Conservation (phyloP, 2,329 filamentous ascomycete genomes). For the Ceratocystis cubensis region DNA sequence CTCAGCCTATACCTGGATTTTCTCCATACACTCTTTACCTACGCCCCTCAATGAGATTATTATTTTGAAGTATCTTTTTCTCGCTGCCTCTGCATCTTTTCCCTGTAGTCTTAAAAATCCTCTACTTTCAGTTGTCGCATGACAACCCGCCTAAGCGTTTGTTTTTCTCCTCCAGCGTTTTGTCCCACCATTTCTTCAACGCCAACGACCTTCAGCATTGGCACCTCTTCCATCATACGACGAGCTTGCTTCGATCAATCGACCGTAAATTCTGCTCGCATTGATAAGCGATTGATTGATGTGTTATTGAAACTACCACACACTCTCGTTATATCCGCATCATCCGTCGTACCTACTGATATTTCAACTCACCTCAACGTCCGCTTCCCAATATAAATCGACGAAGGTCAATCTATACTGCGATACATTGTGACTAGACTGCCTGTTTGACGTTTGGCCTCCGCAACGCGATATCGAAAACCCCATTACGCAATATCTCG, state of each 20-base stretch:
- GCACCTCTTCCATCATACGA: no score
- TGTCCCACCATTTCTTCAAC: background rate
- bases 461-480: no score
- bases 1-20: background rate
- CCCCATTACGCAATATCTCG: no score
- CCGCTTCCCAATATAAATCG: no score
- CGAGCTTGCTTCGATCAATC: background rate
- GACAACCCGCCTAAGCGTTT: slow-evolving; percentile 5
- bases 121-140: background rate
- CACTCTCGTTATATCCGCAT: background rate
- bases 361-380: background rate
- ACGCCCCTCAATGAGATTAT: background rate
- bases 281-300: background rate
- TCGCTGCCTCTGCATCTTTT: background rate
- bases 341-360: background rate
- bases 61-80: background rate
- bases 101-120: slow-evolving; percentile 2
- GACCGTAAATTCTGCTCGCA: background rate
- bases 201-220: background rate
- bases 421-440: no score
- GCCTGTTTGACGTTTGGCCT: no score
- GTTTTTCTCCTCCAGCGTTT: slow-evolving; percentile 2
- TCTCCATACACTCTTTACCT: slow-evolving; percentile 1
- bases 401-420: no score
- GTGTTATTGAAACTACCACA: background rate